A percentile compares a stretch with the other conserved stretches of the same genome.
Conservation (phyloP, 2,329 filamentous ascomycete genomes). For the Fusarium anguioides region DNA sequence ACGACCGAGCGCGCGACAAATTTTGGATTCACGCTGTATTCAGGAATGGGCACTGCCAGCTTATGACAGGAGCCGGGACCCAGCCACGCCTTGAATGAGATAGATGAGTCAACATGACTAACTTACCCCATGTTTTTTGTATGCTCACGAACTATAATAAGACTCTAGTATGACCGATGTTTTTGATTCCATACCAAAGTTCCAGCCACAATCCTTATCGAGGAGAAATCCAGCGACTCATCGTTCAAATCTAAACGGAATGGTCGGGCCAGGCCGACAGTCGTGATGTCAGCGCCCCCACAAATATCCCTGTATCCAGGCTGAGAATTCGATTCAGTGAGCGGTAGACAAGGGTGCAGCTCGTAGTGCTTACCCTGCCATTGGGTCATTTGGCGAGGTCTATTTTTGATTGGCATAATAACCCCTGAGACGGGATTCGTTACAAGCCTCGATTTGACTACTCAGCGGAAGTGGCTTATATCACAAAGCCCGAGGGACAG, state of each 20-base stretch:
- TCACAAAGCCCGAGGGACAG: neutral
- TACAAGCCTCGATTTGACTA: conserved; percentile 12
- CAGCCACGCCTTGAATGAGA: neutral
- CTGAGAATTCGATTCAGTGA: conserved; percentile 1
- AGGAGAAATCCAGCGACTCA: neutral
- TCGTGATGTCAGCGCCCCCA: conserved; percentile 14
- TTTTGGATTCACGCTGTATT: conserved; percentile 29
- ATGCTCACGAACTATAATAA: neutral
- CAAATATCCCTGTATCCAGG: neutral
- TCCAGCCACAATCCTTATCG: neutral
- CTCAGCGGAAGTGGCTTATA: conserved; percentile 18
- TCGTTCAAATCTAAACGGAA: neutral
- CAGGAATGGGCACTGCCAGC: conserved; percentile 33
- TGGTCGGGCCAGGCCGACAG: too few species aligned
- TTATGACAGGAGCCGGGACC: neutral
- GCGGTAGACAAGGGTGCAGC: neutral
- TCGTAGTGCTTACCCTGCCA: neutral
- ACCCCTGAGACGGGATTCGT: conserved; percentile 1
- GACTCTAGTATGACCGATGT: neutral
- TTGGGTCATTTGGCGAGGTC: conserved; percentile 1
- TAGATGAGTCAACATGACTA: neutral
- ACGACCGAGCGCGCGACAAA: conserved; percentile 1
- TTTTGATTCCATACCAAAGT: neutral
- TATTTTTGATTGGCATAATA: conserved; percentile 14
- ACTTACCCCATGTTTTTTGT: too few species aligned